Base-by-base conservation (phyloP, 352 stramenopile species). In the Phytophthora pinifolia region DNA sequence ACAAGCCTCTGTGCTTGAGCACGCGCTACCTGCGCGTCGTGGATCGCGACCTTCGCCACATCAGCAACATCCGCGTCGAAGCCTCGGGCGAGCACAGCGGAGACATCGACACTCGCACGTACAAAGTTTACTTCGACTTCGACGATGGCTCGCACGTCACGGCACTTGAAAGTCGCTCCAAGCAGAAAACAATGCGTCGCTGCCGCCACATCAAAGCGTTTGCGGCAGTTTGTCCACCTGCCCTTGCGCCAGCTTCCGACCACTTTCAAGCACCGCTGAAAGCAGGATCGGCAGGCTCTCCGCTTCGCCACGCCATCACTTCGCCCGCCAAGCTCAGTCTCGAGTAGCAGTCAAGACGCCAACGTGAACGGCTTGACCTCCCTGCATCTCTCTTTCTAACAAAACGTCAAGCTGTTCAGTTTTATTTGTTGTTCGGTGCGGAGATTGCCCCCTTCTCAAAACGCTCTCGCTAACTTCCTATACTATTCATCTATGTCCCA, bases 111-210 rank as follows among this genome's bases (percentile, higher is more conserved):
- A 89, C 79, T 41, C 72, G 79, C 7, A 72, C 54, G 43, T 89
- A 87, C 60, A 84, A 88, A 46, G 66, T 89, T 14, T 70, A 86
- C 49, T 88, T 89, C 49, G 79, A 89, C 36, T 89, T 89, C 54
- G 64, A 83, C 46, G 75, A 89, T 39, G 76, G 73, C 14, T 61
- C 60, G 4, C 68, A 86, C 46, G 65, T 76, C 3, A 72, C 70
- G 35, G 73, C 68, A 9, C 63, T 89, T 27, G 79, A 89, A 38
- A 65, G 62, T 13, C 74, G 79, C 14, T 86, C 64, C 64, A 87
- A 86, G 72, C 65, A 70, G 36, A 79, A 82, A 56, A 76, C 74
- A 1, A 53, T 83, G 32, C 53, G 68, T 41, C 70, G 76, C 14
- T 89, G 76, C 58, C 65, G 65, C 2, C 54, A 70, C 5, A 85